phyloP scores from a whole-genome alignment of 2,329 filamentous ascomycete species.

The Orbilia brochopaga region DNA sequence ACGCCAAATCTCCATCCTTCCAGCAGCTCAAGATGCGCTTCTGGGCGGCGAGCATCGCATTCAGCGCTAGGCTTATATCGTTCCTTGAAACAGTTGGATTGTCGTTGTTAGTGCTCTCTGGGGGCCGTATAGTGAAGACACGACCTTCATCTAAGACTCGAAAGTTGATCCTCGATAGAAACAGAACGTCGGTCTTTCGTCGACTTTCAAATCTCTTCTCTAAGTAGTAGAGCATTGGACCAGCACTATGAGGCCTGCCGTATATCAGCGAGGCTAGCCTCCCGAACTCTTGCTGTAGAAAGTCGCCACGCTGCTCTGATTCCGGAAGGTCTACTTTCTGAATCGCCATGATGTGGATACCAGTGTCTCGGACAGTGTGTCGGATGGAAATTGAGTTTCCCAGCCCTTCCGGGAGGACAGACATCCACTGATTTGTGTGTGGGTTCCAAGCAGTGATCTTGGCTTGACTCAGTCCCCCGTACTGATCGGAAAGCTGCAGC shows the following conservation, averaged over 20 bases:
- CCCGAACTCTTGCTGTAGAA: slow-evolving; percentile 2
- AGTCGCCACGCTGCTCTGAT: neutral
- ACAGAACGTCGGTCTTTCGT: neutral
- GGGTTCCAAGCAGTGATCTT: slow-evolving; percentile 18
- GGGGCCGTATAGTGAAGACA: slow-evolving; percentile 7
- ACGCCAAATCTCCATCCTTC: slow-evolving; percentile 4
- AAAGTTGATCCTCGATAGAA: slow-evolving; percentile 13
- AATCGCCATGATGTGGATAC: slow-evolving; percentile 27
- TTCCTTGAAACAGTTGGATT: neutral
- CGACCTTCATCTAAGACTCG: slow-evolving; percentile 19
- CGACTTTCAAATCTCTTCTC: slow-evolving; percentile 3
- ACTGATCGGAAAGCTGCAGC: slow-evolving; percentile 14
- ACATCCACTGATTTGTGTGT: slow-evolving; percentile 15
- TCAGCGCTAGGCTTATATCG: slow-evolving; percentile 8
- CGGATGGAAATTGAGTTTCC: slow-evolving; percentile 1
- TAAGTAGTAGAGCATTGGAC: slow-evolving; percentile 26
- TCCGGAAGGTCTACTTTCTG: slow-evolving; percentile 6
- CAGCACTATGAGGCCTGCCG: slow-evolving; percentile 8
- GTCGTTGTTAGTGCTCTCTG: neutral
- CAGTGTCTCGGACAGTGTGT: slow-evolving; percentile 24
- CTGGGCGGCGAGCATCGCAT: slow-evolving; percentile 4
- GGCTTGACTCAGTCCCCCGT: slow-evolving; percentile 4
- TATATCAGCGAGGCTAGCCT: slow-evolving; percentile 28
- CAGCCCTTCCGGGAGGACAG: slow-evolving; percentile 9
- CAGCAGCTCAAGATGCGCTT: slow-evolving; percentile 1